Percentiles rank a stretch among this genome's conserved stretches.
Conservation (phyloP, 1,284 basidiomycete genomes). For the Austroboletus niveus region DNA sequence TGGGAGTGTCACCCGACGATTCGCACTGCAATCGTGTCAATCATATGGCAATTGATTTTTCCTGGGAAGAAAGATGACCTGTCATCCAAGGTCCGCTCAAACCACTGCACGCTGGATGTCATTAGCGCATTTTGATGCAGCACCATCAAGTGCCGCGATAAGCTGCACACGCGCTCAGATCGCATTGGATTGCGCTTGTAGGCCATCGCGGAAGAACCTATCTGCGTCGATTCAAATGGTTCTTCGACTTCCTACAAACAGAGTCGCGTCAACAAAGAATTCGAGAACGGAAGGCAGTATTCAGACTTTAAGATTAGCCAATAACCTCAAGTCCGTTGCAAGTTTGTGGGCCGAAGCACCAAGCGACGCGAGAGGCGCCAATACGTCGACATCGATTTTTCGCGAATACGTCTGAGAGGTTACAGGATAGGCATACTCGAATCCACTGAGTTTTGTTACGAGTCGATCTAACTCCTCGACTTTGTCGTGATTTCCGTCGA, state of each 20-base stretch:
- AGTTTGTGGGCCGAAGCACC: constrained; percentile 98
- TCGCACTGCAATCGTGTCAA: constrained; percentile 60
- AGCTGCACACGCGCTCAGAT: constrained; percentile 93
- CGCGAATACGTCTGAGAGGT: constrained; percentile 98
- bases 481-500: constrained; percentile 95
- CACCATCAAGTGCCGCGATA: constrained; percentile 90
- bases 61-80: constrained; percentile 45
- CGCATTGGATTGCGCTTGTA: constrained; percentile 99
- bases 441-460: constrained; percentile 90
- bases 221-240: constrained; percentile 98
- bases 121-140: constrained; percentile 92
- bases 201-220: constrained; percentile 98
- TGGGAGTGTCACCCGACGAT: constrained; percentile 93
- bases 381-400: constrained; percentile 95
- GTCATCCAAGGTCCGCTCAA: constrained; percentile 94
- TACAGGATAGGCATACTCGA: constrained; percentile 94
- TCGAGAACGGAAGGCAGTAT: neutral
- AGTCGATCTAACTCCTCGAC: constrained; percentile 89
- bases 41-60: constrained; percentile 1
- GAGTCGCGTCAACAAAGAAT: constrained; percentile 3
- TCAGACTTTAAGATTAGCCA: constrained; percentile 86
- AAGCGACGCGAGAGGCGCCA: constrained; percentile 86
- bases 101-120: constrained; percentile 93
- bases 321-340: constrained; percentile 89
- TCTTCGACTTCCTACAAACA: constrained; percentile 86